These are phyloP conservation scores for Colletotrichum simmondsii DNA, from an alignment of 2,329 filamentous ascomycete genomes.

Conservation along the genomic window DNA sequence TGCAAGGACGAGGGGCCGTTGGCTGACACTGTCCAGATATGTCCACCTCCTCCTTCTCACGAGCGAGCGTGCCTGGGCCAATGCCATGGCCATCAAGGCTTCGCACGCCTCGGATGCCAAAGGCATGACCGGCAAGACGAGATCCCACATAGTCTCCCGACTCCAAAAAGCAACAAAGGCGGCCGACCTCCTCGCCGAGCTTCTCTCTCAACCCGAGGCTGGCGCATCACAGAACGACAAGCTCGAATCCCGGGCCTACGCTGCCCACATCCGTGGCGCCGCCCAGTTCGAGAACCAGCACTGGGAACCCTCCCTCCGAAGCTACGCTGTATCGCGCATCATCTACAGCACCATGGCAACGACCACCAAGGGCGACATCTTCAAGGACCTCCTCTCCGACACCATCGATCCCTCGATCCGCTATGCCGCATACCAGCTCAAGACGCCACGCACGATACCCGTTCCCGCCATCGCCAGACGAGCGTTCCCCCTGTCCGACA, in stretches of 20 bases:
- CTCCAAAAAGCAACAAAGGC: slow-evolving; percentile 81
- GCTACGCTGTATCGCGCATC: slow-evolving; percentile 81
- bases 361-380: slow-evolving; percentile 77
- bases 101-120: slow-evolving; percentile 82
- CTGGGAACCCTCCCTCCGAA: slow-evolving; percentile 82
- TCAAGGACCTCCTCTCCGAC: slow-evolving; percentile 85
- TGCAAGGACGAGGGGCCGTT: not conserved
- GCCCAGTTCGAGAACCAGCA: slow-evolving; percentile 87
- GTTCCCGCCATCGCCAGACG: slow-evolving; percentile 82
- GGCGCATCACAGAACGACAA: slow-evolving; percentile 77
- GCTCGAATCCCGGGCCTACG: slow-evolving; percentile 88
- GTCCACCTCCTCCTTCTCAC: slow-evolving; percentile 83
- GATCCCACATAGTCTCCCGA: slow-evolving; percentile 89
- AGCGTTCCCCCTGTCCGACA: slow-evolving; percentile 77
- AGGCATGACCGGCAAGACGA: slow-evolving; percentile 80
- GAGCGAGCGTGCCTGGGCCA: slow-evolving; percentile 92
- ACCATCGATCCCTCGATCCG: slow-evolving; percentile 94
- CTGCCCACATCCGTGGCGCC: slow-evolving; percentile 79
- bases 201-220: slow-evolving; percentile 71
- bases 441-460: slow-evolving; percentile 85
- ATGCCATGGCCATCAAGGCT: slow-evolving; percentile 94
- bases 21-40: slow-evolving; percentile 63
- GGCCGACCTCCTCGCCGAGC: slow-evolving; percentile 74
- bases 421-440: slow-evolving; percentile 92
- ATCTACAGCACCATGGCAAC: slow-evolving; percentile 83